Evolutionary conservation across 371 early-diverging fungal species (phyloP).

Genomic region (Coemansia sp.): DNA sequence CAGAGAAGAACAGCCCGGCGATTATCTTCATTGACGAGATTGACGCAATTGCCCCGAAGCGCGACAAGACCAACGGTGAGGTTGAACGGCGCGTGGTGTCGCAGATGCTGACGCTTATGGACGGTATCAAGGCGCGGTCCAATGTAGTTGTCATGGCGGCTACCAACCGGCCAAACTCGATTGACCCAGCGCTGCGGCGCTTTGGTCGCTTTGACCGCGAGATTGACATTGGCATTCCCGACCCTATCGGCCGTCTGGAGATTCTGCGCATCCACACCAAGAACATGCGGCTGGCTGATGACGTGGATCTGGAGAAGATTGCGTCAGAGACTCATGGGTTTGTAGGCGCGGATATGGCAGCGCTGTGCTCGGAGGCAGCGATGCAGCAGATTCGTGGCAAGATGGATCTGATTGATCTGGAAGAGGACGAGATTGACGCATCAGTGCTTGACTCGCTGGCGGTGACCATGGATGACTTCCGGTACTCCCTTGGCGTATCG

Average conservation of each 20-base stretch:
- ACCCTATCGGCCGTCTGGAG: constrained; percentile 98
- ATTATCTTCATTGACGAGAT: constrained; percentile 99
- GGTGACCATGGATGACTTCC: constrained; percentile 99
- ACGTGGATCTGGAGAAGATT: constrained; percentile 98
- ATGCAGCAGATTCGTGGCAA: constrained; percentile 99
- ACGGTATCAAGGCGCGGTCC: constrained; percentile 96
- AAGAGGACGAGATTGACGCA: constrained; percentile 98
- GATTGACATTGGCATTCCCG: constrained; percentile 99
- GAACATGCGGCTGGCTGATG: constrained; percentile 98
- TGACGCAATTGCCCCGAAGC: constrained; percentile 98
- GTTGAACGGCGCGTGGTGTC: constrained; percentile 99
- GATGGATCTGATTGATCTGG: constrained; percentile 98
- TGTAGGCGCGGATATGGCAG: constrained; percentile 99
- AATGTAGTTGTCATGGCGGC: constrained; percentile 98
- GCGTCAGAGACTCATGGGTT: constrained; percentile 99
- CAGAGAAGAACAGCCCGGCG: constrained; percentile 97
- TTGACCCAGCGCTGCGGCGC: constrained; percentile 99
- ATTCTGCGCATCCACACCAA: constrained; percentile 99
- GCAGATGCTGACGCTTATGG: constrained; percentile 99
- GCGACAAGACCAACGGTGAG: constrained; percentile 99
- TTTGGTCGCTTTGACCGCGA: constrained; percentile 99
- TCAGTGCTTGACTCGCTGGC: constrained; percentile 96
- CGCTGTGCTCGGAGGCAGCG: constrained; percentile 99
- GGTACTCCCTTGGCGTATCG: constrained; percentile 93
- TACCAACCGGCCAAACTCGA: constrained; percentile 98